Percentiles rank a stretch among this genome's conserved stretches.
phyloP scores from a whole-genome alignment of 495 filamentous ascomycete genomes.

The Annulohypoxylon stygium region DNA sequence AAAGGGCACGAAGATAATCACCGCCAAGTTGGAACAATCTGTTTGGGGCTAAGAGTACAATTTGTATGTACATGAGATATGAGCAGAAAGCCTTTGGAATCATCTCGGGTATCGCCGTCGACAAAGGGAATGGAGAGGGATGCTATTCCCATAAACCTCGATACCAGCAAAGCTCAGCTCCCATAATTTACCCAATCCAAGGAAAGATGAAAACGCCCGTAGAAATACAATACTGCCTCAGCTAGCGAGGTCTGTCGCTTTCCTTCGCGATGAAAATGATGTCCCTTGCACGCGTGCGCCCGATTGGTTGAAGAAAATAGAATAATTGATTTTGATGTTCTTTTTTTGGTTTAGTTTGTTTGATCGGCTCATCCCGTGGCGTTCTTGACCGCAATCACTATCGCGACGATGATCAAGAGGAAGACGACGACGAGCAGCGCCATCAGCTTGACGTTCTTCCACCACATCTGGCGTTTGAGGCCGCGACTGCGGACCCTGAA shows the following conservation, averaged over 20 bases:
- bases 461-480: constrained; percentile 96
- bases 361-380: constrained; percentile 32
- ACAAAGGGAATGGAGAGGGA: constrained; percentile 35
- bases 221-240: constrained; percentile 24
- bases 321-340: neutral
- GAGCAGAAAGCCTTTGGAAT: constrained; percentile 37
- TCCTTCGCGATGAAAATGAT: neutral
- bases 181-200: constrained; percentile 6
- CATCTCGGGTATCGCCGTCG: constrained; percentile 34
- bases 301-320: neutral
- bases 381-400: constrained; percentile 60
- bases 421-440: constrained; percentile 83
- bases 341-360: neutral
- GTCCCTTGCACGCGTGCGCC: neutral
- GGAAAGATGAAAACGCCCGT: constrained; percentile 23
- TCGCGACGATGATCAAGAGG: constrained; percentile 76
- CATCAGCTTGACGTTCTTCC: constrained; percentile 99
- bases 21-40: constrained; percentile 11
- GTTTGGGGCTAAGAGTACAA: constrained; percentile 22
- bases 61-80: constrained; percentile 40
- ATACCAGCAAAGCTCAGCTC: constrained; percentile 1
- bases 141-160: constrained; percentile 18
- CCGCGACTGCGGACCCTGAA: constrained; percentile 88
- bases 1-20: neutral
- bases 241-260: constrained; percentile 13